These are phyloP conservation scores for Candida nonsorbophila DNA, from an alignment of 805 yeast species.

Conservation along the genomic window DNA sequence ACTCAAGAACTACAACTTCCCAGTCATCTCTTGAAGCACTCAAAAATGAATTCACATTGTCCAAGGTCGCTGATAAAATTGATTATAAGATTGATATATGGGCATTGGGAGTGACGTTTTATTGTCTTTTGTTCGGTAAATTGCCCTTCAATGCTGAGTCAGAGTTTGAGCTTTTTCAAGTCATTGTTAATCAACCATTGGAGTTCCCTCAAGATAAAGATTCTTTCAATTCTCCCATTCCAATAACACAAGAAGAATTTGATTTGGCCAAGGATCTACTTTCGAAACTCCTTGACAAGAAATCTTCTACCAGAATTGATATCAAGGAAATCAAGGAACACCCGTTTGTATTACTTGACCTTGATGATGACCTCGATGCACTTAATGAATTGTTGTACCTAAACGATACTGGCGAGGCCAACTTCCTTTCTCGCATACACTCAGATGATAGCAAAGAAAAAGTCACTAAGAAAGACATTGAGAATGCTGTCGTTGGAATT, in stretches of 20 bases:
- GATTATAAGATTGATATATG: slow-evolving; percentile 90
- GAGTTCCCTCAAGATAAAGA: slow-evolving; percentile 45
- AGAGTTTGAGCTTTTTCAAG: slow-evolving; percentile 80
- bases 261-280: slow-evolving; percentile 56
- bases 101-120: slow-evolving; percentile 93
- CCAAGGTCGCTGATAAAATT: slow-evolving; percentile 42
- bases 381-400: slow-evolving; percentile 31
- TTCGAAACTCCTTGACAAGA: slow-evolving; percentile 56
- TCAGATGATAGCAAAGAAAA: slow-evolving; percentile 23
- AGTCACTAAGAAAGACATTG: slow-evolving; percentile 63
- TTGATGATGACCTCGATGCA: slow-evolving; percentile 29
- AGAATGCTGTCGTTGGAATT: slow-evolving; percentile 78
- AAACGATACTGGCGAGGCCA: slow-evolving; percentile 12
- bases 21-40: slow-evolving; percentile 17
- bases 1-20: slow-evolving; percentile 8
- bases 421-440: not conserved
- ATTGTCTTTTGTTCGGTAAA: slow-evolving; percentile 79
- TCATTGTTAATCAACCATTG: slow-evolving; percentile 60
- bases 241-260: slow-evolving; percentile 38
- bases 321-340: slow-evolving; percentile 71
- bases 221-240: slow-evolving; percentile 32
- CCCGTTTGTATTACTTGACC: slow-evolving; percentile 51
- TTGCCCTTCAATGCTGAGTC: slow-evolving; percentile 86
- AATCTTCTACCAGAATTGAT: slow-evolving; percentile 63
- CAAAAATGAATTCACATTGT: slow-evolving; percentile 13